Percentiles rank a stretch among this genome's conserved stretches.
These are phyloP conservation scores for Lasiodiplodia citricola DNA, from an alignment of 2,329 filamentous ascomycete species.

Conservation along the genomic window DNA sequence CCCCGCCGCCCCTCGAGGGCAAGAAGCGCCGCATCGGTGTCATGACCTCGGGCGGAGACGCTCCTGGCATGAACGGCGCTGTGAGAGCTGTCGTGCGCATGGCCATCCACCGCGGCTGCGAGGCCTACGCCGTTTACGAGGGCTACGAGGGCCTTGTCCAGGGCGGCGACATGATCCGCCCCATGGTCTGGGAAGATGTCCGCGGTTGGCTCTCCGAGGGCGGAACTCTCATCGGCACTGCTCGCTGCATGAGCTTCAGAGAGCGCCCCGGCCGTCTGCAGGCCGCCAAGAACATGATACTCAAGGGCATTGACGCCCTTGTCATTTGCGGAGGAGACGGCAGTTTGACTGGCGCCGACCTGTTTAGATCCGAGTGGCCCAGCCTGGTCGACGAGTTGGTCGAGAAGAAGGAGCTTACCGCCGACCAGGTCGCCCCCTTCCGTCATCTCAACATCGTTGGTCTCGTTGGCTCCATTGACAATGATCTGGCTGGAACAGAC, in stretches of 20 bases:
- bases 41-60: conserved; percentile 94
- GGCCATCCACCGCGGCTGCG: conserved; percentile 74
- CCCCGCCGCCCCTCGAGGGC: conserved; percentile 45
- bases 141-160: conserved; percentile 95
- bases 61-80: conserved; percentile 91
- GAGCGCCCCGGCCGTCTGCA: conserved; percentile 81
- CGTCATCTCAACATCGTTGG: conserved; percentile 93
- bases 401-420: conserved; percentile 69
- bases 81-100: conserved; percentile 91
- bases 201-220: conserved; percentile 93
- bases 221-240: conserved; percentile 94
- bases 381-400: conserved; percentile 86
- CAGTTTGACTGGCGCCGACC: conserved; percentile 92
- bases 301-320: conserved; percentile 91
- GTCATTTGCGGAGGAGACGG: conserved; percentile 98
- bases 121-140: conserved; percentile 69
- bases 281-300: conserved; percentile 92
- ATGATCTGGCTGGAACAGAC: conserved; percentile 95
- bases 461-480: conserved; percentile 96
- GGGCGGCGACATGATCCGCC: conserved; percentile 84
- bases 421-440: conserved; percentile 75
- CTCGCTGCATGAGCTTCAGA: conserved; percentile 89
- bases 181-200: conserved; percentile 92
- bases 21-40: conserved; percentile 76
- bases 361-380: conserved; percentile 91